Evolutionary conservation across 2,329 filamentous ascomycete species (phyloP), one percentile per base, ranked within the genome.

Genomic region (Amesomyces nigricolor): DNA sequence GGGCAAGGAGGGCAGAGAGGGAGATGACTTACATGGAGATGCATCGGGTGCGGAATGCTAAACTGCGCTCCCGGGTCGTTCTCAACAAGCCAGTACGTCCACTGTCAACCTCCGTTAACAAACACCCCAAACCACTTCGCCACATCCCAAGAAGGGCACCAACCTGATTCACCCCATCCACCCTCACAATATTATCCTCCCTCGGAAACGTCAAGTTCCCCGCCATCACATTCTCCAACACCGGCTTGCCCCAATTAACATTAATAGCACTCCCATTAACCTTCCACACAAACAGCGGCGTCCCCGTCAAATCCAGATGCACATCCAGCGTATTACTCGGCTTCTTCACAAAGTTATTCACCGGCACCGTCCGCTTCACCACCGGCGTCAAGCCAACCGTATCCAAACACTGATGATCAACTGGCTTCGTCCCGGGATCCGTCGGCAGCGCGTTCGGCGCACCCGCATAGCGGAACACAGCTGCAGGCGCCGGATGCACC

Each of bases 241-340:
- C 67, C 1, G 72, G 72, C 37, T 69, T 65, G 32, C 65, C 62
- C 72, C 72, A 74, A 50, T 69, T 51, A 17, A 72, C 63, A 46
- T 67, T 58, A 30, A 72, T 65, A 6, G 65, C 57, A 3, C 58
- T 58, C 47, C 63, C 64, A 56, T 69, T 67, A 44, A 70, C 60
- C 58, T 63, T 60, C 64, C 64, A 66, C 32, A 60, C 56, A 48
- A 66, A 64, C n/a, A 63, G 51, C 17, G 62, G 62, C 13, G 58
- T 58, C 19, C 58, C 59, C 22, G 46, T 35, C 17, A 56, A 37
- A 29, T 63, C 57, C 11, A 66, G 50, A 14, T 44, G 39, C 16
- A 66, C 60, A 29, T 55, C 53, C 17, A 66, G 56, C 5, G 58
- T 63, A 54, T 66, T 64, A 42, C 46, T 49, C 5, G 62, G 47